Evolutionary conservation across 2,329 filamentous ascomycete genomes (phyloP).

Genomic region (Aspergillus unguis): DNA sequence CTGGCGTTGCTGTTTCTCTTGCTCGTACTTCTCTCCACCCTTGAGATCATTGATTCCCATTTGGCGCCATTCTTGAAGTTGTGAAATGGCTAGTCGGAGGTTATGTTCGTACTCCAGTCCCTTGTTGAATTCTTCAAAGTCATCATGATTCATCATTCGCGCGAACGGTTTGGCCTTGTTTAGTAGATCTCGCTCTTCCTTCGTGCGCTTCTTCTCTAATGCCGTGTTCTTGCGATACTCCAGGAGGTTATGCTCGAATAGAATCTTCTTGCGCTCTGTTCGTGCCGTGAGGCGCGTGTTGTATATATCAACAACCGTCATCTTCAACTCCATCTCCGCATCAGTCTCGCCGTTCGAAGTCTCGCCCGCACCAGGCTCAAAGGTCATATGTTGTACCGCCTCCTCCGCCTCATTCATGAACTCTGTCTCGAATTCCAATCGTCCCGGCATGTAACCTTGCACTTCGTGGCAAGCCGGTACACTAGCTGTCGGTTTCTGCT

Average conservation of each 20-base stretch:
- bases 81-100: conserved; percentile 79
- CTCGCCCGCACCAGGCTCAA: conserved; percentile 90
- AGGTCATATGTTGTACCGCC: conserved; percentile 96
- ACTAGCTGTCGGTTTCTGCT: conserved; percentile 93
- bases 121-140: conserved; percentile 82
- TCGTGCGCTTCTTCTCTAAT: conserved; percentile 88
- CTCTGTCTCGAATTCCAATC: conserved; percentile 94
- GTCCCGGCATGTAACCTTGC: conserved; percentile 97
- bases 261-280: conserved; percentile 90
- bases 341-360: conserved; percentile 87
- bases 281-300: conserved; percentile 86
- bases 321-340: conserved; percentile 94
- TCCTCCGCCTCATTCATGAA: conserved; percentile 98
- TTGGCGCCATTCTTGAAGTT: conserved; percentile 90
- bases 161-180: conserved; percentile 96
- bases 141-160: conserved; percentile 89
- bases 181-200: conserved; percentile 86
- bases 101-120: conserved; percentile 89
- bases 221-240: conserved; percentile 91
- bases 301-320: conserved; percentile 98
- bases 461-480: conserved; percentile 97
- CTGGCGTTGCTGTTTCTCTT: conserved; percentile 74
- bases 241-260: conserved; percentile 90
- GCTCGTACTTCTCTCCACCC: conserved; percentile 86
- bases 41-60: conserved; percentile 80